Percentiles rank a stretch among this genome's conserved stretches.
These are phyloP conservation scores for Neopestalotiopsis rosae DNA, from an alignment of 2,329 filamentous ascomycete species.

Conservation along the genomic window DNA sequence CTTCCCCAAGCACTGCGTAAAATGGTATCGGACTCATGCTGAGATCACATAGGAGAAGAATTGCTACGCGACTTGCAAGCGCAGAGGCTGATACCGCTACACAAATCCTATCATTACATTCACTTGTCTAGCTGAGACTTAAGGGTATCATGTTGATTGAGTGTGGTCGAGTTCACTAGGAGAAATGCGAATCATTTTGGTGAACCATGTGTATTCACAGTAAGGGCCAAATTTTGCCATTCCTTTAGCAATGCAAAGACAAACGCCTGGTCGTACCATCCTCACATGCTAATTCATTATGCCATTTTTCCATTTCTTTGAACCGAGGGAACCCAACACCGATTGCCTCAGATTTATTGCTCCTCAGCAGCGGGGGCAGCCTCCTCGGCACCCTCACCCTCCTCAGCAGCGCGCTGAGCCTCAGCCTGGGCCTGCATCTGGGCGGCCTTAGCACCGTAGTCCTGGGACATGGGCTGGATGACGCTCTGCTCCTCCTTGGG, in stretches of 20 bases:
- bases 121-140: not conserved
- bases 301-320: constrained; percentile 9
- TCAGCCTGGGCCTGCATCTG: constrained; percentile 69
- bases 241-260: constrained; percentile 18
- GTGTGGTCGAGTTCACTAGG: not conserved
- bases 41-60: too few relatives aligned
- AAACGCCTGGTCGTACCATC: constrained; percentile 20
- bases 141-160: not conserved
- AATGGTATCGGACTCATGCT: too few relatives aligned
- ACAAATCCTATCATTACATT: not conserved
- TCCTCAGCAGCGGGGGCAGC: constrained; percentile 48
- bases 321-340: constrained; percentile 39
- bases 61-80: not conserved
- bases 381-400: constrained; percentile 54
- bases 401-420: constrained; percentile 59
- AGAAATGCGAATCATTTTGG: not conserved
- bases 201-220: constrained; percentile 14
- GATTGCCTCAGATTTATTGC: constrained; percentile 46
- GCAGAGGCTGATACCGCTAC: not conserved
- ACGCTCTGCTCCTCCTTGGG: constrained; percentile 99
- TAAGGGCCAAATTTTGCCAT: constrained; percentile 16
- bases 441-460: constrained; percentile 93
- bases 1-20: too few relatives aligned
- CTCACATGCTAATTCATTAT: constrained; percentile 20
- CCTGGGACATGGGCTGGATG: constrained; percentile 94